Evolutionary conservation across 1,139 yeast genomes (phyloP), one percentile per base, ranked within the genome.

Genomic region (Candida sp.): DNA sequence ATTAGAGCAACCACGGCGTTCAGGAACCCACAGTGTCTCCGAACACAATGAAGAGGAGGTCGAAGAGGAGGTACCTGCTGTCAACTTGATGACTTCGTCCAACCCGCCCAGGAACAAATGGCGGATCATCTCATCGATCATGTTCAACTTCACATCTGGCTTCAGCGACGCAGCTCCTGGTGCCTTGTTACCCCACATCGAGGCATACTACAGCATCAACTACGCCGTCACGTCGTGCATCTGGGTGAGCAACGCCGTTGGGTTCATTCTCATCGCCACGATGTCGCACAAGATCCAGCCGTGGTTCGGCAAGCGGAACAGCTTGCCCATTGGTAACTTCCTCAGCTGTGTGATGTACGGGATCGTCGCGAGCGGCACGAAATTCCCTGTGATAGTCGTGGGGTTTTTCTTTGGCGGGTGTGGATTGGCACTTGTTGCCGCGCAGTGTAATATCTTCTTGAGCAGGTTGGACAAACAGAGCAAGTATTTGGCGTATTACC

Each of bases 331-430:
- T 9, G 83, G 81, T 0, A 68, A 77, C 12, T 34, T 59, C 1
- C 60, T 67, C 46, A 70, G 76, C 23, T 55, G 69, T 25, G 48
- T 72, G 5, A 77, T 78, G 72, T 78, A 69, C 58, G 63, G 74
- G 0, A 62, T 80, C 3, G 74, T 76, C n/a, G 59, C 73, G 44
- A 74, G 76, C 44, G 75, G 75, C 1, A 60, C 74, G 5, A 53
- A 54, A 2, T 73, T 69, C 47, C 65, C 84, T 54, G 54, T 78
- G 4, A 74, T 80, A 9, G 84, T 82, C 12, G 62, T 77, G 40
- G 88, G 77, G 0, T 84, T 79, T 58, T 82, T 80, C 61, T 68
- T 84, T 56, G 85, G 86, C 2, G 90, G 90, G 0, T 61, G 81
- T 43, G 91, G 90, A 0, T 63, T 74, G 32, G 90, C 88, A 1